Percentiles rank a stretch among this genome's conserved stretches.
These are phyloP conservation scores for Phaeotremella skinneri DNA, from an alignment of 768 basidiomycete species.

Conservation along the genomic window DNA sequence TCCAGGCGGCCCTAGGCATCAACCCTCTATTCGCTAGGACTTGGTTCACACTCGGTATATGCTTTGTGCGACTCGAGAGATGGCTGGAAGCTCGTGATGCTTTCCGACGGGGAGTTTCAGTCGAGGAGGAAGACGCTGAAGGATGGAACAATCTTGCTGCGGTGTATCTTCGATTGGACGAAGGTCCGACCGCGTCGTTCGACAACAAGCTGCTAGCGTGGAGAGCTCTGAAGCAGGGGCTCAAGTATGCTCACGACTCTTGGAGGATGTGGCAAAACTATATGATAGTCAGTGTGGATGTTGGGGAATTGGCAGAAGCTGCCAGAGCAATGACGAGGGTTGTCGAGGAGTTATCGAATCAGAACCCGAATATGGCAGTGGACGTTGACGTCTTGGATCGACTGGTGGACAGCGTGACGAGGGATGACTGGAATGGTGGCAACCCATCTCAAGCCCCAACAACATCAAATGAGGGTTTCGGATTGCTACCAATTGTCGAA, in stretches of 20 bases:
- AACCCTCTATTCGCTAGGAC: conserved; percentile 82
- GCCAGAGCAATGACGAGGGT: conserved; percentile 77
- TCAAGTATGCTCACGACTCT: conserved; percentile 78
- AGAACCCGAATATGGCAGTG: conserved; percentile 58
- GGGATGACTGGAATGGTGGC: conserved; percentile 51
- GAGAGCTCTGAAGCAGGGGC: conserved; percentile 84
- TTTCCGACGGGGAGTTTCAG: conserved; percentile 77
- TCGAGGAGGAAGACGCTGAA: conserved; percentile 95
- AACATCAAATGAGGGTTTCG: conserved; percentile 66
- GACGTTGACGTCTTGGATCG: conserved; percentile 87
- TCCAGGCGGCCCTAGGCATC: conserved; percentile 75
- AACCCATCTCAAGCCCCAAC: conserved; percentile 17
- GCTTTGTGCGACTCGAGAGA: conserved; percentile 72
- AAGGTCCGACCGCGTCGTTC: conserved; percentile 50
- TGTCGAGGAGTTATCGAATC: conserved; percentile 60
- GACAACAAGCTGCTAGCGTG: conserved; percentile 80
- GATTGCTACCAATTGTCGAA: conserved; percentile 65
- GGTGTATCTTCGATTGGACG: conserved; percentile 81
- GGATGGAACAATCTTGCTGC: conserved; percentile 98
- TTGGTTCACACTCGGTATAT: conserved; percentile 97
- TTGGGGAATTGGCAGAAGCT: conserved; percentile 86
- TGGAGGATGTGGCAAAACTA: conserved; percentile 99
- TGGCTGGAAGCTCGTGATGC: conserved; percentile 82
- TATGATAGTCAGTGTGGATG: conserved; percentile 87
- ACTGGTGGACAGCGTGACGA: conserved; percentile 80